These are phyloP conservation scores for Xylaria sp. DNA, from an alignment of 2,329 filamentous ascomycete genomes.

Conservation along the genomic window DNA sequence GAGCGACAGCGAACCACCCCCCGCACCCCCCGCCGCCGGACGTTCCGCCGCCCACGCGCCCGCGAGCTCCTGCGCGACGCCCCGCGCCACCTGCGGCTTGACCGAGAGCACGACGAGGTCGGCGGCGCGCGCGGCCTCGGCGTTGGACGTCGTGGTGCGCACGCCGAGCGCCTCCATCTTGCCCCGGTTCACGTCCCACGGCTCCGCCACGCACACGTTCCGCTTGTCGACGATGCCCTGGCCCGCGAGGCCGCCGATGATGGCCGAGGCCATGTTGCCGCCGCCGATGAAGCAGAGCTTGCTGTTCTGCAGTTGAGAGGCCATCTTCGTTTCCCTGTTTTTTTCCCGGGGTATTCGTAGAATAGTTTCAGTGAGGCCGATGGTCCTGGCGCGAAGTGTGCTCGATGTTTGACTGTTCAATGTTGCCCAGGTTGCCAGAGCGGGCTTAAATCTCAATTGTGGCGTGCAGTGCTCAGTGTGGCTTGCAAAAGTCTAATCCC, in stretches of 20 bases:
- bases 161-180: slow-evolving; percentile 52
- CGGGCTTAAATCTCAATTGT: no score
- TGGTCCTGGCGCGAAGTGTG: no score
- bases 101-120: slow-evolving; percentile 54
- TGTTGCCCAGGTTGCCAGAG: no score
- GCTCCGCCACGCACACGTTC: slow-evolving; percentile 53
- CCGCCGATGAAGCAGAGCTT: slow-evolving; percentile 41
- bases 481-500: no score
- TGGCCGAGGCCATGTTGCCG: slow-evolving; percentile 57
- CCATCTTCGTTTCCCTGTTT: slow-evolving; percentile 30
- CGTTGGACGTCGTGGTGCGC: slow-evolving; percentile 49
- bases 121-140: slow-evolving; percentile 47
- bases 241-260: slow-evolving; percentile 51
- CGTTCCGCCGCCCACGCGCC: slow-evolving; percentile 40
- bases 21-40: slow-evolving; percentile 39
- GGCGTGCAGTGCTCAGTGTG: no score
- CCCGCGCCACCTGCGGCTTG: slow-evolving; percentile 54
- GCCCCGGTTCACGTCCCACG: slow-evolving; percentile 55
- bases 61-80: slow-evolving; percentile 51
- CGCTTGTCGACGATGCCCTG: slow-evolving; percentile 47
- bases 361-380: no score
- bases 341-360: no score
- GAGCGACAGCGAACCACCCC: slow-evolving; percentile 34
- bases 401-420: no score
- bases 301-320: slow-evolving; percentile 33